Evolutionary conservation across 371 early-diverging fungal genomes (phyloP).

Genomic region (Chytridium lagenaria): DNA sequence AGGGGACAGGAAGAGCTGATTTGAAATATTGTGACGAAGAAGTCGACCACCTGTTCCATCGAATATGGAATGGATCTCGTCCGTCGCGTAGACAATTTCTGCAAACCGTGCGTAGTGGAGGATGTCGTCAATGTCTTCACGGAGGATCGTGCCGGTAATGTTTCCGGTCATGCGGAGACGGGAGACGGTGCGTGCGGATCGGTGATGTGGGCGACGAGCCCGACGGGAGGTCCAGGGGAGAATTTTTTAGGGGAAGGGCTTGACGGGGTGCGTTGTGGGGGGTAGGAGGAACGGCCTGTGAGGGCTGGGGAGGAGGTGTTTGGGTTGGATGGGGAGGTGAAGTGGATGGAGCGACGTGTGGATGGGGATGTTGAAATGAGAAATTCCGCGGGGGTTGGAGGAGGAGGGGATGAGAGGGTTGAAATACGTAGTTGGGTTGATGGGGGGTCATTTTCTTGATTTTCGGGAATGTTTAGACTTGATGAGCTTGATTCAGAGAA

Average conservation of each 20-base stretch:
- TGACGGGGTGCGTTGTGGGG: background rate
- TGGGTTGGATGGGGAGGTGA: background rate
- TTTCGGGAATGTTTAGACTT: background rate
- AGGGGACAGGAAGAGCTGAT: constrained; percentile 44
- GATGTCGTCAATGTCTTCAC: constrained; percentile 46
- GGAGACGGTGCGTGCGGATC: background rate
- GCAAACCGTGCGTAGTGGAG: constrained; percentile 45
- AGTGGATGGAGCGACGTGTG: background rate
- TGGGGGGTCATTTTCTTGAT: background rate
- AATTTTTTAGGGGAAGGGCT: background rate
- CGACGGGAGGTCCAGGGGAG: background rate
- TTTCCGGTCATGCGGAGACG: background rate
- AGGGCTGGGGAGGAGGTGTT: background rate
- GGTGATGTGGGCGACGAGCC: background rate
- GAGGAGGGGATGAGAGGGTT: too few relatives aligned
- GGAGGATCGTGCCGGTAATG: constrained; percentile 24
- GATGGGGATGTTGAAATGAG: background rate
- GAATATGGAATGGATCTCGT: constrained; percentile 29
- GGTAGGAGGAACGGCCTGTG: background rate
- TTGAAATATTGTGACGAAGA: constrained; percentile 26
- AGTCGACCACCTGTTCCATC: constrained; percentile 21
- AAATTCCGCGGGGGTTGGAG: background rate
- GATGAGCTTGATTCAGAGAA: background rate
- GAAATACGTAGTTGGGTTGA: too few relatives aligned
- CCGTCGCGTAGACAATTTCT: constrained; percentile 41